Evolutionary conservation across 2,329 filamentous ascomycete genomes (phyloP).

Genomic region (Phialocephala sp.): DNA sequence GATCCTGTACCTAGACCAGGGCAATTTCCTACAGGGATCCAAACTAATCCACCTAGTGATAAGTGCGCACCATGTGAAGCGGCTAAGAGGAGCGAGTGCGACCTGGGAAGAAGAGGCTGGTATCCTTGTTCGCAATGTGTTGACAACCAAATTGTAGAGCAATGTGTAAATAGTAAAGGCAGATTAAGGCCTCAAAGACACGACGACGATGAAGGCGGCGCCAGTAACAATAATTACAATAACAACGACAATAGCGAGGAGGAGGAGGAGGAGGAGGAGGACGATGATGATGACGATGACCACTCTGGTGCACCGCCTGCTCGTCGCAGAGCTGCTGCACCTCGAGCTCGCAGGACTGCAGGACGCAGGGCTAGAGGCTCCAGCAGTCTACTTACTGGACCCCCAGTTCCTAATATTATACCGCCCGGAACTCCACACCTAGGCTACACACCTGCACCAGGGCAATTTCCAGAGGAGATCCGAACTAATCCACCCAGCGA

Average conservation of each 20-base stretch:
- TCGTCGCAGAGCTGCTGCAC: background rate
- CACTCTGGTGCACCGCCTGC: background rate
- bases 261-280: background rate
- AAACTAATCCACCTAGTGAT: slow-evolving; percentile 1
- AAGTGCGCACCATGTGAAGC: background rate
- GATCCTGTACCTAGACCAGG: background rate
- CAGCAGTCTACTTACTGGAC: background rate
- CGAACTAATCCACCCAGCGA: background rate
- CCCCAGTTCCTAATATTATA: background rate
- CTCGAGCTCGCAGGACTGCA: too few species aligned
- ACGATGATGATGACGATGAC: background rate
- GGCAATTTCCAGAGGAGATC: background rate
- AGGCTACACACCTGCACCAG: background rate
- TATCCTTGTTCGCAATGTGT: slow-evolving; percentile 2
- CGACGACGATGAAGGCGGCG: background rate
- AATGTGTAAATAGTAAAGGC: background rate
- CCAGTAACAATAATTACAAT: background rate
- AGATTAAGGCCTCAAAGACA: background rate
- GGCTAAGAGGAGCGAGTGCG: background rate
- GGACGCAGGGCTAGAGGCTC: background rate
- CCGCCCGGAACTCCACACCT: background rate
- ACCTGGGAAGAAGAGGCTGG: background rate
- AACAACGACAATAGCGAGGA: background rate
- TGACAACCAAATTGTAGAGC: background rate
- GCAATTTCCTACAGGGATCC: background rate